Percentiles rank a stretch among this genome's conserved stretches.
Conservation (phyloP, 768 basidiomycete species). For the Rhizopogon vinicolor region DNA sequence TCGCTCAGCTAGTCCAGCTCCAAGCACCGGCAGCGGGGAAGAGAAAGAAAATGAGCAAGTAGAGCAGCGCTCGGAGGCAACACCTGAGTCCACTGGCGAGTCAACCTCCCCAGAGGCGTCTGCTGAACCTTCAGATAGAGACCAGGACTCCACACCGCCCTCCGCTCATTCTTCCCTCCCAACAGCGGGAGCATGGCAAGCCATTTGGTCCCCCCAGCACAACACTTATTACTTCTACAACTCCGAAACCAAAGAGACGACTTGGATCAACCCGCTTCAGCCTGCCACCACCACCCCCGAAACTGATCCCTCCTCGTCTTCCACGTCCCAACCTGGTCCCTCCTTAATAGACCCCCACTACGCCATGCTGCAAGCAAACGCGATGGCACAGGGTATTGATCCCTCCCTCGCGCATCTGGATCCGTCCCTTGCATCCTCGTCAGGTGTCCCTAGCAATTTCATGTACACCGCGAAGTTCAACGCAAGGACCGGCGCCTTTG, state of each 20-base stretch:
- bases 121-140: slow-evolving; percentile 3
- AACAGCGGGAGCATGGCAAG: slow-evolving; percentile 60
- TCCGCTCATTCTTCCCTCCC: slow-evolving; percentile 13
- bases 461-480: slow-evolving; percentile 70
- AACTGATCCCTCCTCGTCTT: slow-evolving; percentile 16
- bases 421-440: slow-evolving; percentile 50
- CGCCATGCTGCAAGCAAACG: slow-evolving; percentile 61
- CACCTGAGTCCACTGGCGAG: slow-evolving; percentile 1
- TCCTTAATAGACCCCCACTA: slow-evolving; percentile 31
- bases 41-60: neutral
- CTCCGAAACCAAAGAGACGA: slow-evolving; percentile 68
- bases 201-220: slow-evolving; percentile 72
- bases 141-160: neutral
- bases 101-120: slow-evolving; percentile 2
- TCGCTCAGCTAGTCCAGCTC: slow-evolving; percentile 13
- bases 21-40: neutral
- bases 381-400: slow-evolving; percentile 77
- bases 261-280: slow-evolving; percentile 76
- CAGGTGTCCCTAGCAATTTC: slow-evolving; percentile 33
- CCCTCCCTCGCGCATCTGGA: slow-evolving; percentile 78
- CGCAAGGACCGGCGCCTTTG: slow-evolving; percentile 74
- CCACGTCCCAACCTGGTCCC: slow-evolving; percentile 9
- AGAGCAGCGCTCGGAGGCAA: neutral
- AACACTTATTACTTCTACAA: slow-evolving; percentile 88
- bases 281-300: slow-evolving; percentile 25